These are phyloP conservation scores for Tillandsia fasciculata DNA, from an alignment of 176 grass and related monocot genomes.

Conservation along the genomic window DNA sequence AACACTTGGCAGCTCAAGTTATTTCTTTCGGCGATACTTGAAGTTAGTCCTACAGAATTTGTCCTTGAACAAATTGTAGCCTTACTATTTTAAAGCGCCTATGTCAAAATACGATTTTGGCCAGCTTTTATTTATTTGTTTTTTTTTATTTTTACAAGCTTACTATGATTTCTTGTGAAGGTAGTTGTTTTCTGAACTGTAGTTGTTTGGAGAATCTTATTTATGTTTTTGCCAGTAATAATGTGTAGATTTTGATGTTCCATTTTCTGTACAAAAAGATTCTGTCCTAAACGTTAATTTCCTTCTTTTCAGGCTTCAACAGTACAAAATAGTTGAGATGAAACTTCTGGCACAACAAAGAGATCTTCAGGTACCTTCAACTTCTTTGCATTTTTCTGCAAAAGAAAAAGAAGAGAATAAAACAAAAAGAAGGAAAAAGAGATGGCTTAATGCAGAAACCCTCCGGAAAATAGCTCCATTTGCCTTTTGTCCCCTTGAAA, in stretches of 20 bases:
- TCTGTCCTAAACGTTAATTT: slow-evolving; percentile 6
- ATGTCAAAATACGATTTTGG: no score
- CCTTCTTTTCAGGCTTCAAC: slow-evolving; percentile 44
- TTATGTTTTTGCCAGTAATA: not conserved
- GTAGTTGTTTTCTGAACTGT: no score
- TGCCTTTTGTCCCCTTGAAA: no score
- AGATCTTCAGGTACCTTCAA: slow-evolving; percentile 70
- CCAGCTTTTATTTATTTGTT: no score
- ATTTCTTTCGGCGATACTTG: no score
- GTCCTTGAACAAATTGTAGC: no score
- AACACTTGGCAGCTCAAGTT: no score
- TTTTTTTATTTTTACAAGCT: no score
- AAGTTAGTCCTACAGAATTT: no score
- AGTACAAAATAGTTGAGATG: slow-evolving; percentile 98
- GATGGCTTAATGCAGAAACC: not conserved
- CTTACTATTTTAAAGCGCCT: no score
- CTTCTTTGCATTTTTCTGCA: slow-evolving; percentile 9
- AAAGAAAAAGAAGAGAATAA: not conserved
- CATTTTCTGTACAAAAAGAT: not conserved
- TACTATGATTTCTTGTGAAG: no score
- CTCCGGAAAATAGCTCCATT: not conserved
- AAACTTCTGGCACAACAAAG: slow-evolving; percentile 97
- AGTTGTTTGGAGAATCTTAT: not conserved
- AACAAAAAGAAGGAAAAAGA: not conserved
- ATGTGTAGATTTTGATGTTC: not conserved